Base-by-base conservation (phyloP, 345 rosid species). In the Aethionema arabicum region DNA sequence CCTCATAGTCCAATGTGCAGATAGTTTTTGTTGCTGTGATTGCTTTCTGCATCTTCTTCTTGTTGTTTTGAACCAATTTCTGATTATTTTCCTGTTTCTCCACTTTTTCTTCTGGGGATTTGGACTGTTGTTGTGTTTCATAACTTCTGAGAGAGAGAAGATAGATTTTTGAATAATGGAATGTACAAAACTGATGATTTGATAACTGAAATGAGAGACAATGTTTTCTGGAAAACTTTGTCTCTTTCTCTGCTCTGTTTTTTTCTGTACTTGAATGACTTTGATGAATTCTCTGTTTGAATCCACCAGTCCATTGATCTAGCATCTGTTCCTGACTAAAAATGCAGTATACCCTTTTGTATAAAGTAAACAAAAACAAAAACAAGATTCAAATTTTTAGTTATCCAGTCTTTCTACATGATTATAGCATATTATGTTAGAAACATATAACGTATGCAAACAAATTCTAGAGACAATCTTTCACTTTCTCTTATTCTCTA, bases 1-100 rank as follows among this genome's bases (percentile, higher is more conserved):
- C 77, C 82, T 74, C 86, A 79, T 29, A 84, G 76, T 29, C 90
- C 86, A 41, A 72, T 84, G 79, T 81, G 90, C 80, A 84, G 72
- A 79, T 81, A 81, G 54, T 12, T 56, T 21, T 42, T 68, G 5
- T 36, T 29, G 4, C 53, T 31, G 47, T 51, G 48, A 61, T 14
- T 65, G 70, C 48, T 45, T 56, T 8, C 44, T 65, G 55, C 2
- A 49, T 51, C 59, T 41, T 49, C 51, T 49, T 58, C 33, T 32
- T 38, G 12, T 63, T 38, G 48, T 55, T 52, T 57, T 52, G 42
- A 68, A 53, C 66, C 72, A 14, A 10, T 4, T 31, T 37, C 55
- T 60, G 47, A 60, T 21, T 40, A 39, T 48, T 43, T 65, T 58
- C 44, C 39, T 51, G 33, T 56, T 63, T 51, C 27, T 21, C 63